Conservation (phyloP, 208 protist species). For the Leishmania lainsoni region DNA sequence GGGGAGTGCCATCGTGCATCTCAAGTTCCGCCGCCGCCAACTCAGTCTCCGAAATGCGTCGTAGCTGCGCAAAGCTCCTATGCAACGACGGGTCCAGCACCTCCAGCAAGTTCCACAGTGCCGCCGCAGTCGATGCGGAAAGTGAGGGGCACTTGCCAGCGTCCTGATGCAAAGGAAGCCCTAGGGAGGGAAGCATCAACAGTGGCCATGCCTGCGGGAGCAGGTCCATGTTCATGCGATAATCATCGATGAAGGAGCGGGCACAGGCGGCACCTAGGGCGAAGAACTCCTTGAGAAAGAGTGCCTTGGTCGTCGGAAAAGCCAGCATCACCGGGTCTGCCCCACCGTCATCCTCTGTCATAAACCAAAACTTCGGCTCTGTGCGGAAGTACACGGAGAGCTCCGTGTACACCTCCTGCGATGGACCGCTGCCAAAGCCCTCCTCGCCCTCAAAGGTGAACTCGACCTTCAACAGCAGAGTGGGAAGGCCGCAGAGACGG, state of each 20-base stretch:
- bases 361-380: slow-evolving; percentile 57
- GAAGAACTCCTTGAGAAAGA: slow-evolving; percentile 65
- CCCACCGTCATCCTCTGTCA: slow-evolving; percentile 53
- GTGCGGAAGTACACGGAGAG: slow-evolving; percentile 52
- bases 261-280: slow-evolving; percentile 72
- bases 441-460: slow-evolving; percentile 82
- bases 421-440: slow-evolving; percentile 84
- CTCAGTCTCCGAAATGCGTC: slow-evolving; percentile 37
- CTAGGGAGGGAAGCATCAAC: slow-evolving; percentile 31
- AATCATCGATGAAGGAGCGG: slow-evolving; percentile 80
- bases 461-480: slow-evolving; percentile 69
- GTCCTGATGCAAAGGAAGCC: slow-evolving; percentile 7
- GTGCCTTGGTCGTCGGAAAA: slow-evolving; percentile 57
- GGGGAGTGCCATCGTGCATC: slow-evolving; percentile 41
- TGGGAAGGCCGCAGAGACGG: slow-evolving; percentile 46
- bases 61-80: slow-evolving; percentile 49
- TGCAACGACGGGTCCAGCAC: slow-evolving; percentile 59
- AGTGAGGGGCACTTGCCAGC: neutral
- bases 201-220: slow-evolving; percentile 60
- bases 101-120: slow-evolving; percentile 31
- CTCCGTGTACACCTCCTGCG: slow-evolving; percentile 88
- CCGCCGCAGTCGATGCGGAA: neutral
- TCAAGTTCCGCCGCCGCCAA: slow-evolving; percentile 58
- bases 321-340: slow-evolving; percentile 29
- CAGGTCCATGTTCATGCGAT: slow-evolving; percentile 63